phyloP scores from a whole-genome alignment of 225 moss, liverwort and hornwort genomes.

The Polytrichum formosum region DNA sequence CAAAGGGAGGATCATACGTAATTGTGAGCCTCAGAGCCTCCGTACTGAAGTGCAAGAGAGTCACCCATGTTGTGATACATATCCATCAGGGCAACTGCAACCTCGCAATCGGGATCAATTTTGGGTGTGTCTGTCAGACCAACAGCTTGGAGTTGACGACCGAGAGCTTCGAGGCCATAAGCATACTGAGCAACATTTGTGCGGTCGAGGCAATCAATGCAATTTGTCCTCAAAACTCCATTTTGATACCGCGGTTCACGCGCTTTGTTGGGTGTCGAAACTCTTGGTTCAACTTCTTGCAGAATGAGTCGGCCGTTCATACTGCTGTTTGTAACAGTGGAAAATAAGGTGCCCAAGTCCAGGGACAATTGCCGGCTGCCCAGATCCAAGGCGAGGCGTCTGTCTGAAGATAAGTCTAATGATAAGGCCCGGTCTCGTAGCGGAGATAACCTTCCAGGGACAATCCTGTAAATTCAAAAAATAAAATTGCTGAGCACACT shows the following conservation, averaged over 20 bases:
- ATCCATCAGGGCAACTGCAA: constrained; percentile 65
- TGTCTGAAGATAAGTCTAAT: constrained; percentile 39
- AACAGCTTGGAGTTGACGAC: constrained; percentile 77
- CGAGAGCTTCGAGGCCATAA: constrained; percentile 92
- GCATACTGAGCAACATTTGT: constrained; percentile 95
- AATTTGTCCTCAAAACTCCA: constrained; percentile 85
- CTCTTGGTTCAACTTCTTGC: constrained; percentile 38
- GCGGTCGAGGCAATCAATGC: constrained; percentile 88
- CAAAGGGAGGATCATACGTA: constrained; percentile 46
- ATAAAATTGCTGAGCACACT: too few relatives aligned
- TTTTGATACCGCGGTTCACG: constrained; percentile 66
- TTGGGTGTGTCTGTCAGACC: constrained; percentile 63
- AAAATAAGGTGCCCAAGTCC: constrained; percentile 47
- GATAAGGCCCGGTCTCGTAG: constrained; percentile 40
- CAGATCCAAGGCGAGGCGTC: constrained; percentile 25
- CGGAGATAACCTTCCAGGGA: constrained; percentile 63
- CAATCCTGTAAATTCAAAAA: constrained; percentile 27
- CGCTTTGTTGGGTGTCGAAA: constrained; percentile 38
- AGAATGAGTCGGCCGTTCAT: constrained; percentile 48
- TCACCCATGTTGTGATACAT: constrained; percentile 98
- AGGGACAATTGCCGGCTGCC: constrained; percentile 49
- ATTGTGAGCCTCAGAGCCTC: constrained; percentile 91
- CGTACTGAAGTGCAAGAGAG: constrained; percentile 87
- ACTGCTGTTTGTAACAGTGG: constrained; percentile 39
- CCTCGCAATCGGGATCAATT: constrained; percentile 64